phyloP scores from a whole-genome alignment of 305 asterid species.

The Fraxinus nigra region DNA sequence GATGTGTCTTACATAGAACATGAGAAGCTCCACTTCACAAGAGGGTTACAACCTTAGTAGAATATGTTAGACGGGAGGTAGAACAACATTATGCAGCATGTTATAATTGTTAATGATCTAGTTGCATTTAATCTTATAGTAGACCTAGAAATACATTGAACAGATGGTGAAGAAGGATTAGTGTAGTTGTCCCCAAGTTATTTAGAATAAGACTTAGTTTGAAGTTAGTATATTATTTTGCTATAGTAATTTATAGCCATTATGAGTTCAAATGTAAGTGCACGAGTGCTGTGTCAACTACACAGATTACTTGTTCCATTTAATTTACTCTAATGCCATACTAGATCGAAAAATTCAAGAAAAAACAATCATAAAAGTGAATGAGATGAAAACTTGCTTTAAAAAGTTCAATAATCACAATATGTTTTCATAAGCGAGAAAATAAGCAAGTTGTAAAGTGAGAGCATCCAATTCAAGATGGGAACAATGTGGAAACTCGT shows the following conservation, averaged over 20 bases:
- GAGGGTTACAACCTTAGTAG: background rate
- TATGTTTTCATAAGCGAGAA: background rate
- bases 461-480: background rate
- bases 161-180: background rate
- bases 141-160: background rate
- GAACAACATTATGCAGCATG: background rate
- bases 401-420: background rate
- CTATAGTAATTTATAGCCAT: background rate
- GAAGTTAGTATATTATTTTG: background rate
- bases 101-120: background rate
- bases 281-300: background rate
- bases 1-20: background rate
- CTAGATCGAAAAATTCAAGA: background rate
- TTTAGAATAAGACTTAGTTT: background rate
- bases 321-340: background rate
- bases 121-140: background rate
- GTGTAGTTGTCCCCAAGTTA: background rate
- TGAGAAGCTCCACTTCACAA: background rate
- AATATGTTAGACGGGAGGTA: background rate
- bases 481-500: background rate
- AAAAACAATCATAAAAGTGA: background rate
- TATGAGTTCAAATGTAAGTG: background rate
- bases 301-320: background rate
- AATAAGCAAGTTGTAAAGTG: background rate
- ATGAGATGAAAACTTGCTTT: background rate